These are phyloP conservation scores for Rhypophila decipiens DNA, from an alignment of 495 filamentous ascomycete species.

Conservation along the genomic window DNA sequence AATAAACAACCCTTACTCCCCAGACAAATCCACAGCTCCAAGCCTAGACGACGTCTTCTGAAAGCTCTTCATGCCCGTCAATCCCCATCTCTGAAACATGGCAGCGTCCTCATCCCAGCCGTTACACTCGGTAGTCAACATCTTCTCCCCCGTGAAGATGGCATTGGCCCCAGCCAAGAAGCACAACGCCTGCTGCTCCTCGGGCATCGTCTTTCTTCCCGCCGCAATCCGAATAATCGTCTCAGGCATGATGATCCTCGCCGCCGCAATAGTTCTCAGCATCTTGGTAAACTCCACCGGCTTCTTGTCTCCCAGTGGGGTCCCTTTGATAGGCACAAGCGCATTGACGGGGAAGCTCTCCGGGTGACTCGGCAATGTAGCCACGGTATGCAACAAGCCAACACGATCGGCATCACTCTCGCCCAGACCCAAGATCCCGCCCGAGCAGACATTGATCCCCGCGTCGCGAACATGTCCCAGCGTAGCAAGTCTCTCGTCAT, in stretches of 20 bases:
- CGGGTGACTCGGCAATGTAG: slow-evolving; percentile 68
- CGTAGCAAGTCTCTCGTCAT: slow-evolving; percentile 75
- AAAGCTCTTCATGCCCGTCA: slow-evolving; percentile 51
- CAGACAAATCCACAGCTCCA: too few relatives aligned
- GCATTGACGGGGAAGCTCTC: slow-evolving; percentile 84
- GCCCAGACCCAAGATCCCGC: slow-evolving; percentile 77
- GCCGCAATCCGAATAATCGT: slow-evolving; percentile 80
- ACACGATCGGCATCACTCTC: slow-evolving; percentile 70
- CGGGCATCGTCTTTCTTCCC: slow-evolving; percentile 66
- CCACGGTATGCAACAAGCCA: slow-evolving; percentile 69
- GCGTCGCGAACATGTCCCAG: slow-evolving; percentile 70
- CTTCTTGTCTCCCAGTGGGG: slow-evolving; percentile 65
- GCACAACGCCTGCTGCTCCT: slow-evolving; percentile 78
- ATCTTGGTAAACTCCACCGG: slow-evolving; percentile 64
- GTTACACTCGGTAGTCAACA: slow-evolving; percentile 82
- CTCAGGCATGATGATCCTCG: slow-evolving; percentile 66
- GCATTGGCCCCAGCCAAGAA: slow-evolving; percentile 85
- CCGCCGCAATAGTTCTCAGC: slow-evolving; percentile 72
- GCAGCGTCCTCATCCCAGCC: slow-evolving; percentile 79
- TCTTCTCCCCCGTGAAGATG: slow-evolving; percentile 86
- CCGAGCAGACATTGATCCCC: slow-evolving; percentile 79
- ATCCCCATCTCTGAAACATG: slow-evolving; percentile 74
- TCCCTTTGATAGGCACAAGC: slow-evolving; percentile 79
- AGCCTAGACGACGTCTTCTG: slow-evolving; percentile 23
- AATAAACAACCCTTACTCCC: too few relatives aligned